Conservation (phyloP, 768 basidiomycete species). For the Baorangia bicolor region DNA sequence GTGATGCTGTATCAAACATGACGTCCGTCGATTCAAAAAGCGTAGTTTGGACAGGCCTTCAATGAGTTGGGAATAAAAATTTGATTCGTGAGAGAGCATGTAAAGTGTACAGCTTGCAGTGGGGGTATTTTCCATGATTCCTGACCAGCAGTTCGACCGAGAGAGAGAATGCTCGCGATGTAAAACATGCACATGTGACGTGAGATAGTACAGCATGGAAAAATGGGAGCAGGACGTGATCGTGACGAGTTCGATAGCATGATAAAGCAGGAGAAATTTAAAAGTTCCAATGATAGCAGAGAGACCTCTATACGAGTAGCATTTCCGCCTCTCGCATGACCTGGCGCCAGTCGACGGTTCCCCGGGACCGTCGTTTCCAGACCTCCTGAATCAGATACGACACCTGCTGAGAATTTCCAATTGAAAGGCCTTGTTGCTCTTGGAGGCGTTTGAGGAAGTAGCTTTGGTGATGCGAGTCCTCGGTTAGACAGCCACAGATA, state of each 20-base stretch:
- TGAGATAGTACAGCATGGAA: conserved; percentile 11
- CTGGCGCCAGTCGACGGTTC: conserved; percentile 61
- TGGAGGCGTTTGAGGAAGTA: conserved; percentile 47
- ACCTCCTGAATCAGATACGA: conserved; percentile 52
- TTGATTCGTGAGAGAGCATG: conserved; percentile 6
- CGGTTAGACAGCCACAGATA: conserved; percentile 68
- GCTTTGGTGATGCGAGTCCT: conserved; percentile 41
- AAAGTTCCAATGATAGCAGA: background rate
- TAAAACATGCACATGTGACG: conserved; percentile 10
- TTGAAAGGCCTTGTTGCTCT: conserved; percentile 49
- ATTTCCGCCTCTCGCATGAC: conserved; percentile 50
- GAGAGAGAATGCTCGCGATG: conserved; percentile 4
- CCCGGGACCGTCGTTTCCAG: conserved; percentile 47
- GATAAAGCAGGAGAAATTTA: background rate
- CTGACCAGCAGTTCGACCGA: conserved; percentile 29
- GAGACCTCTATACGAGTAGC: conserved; percentile 52
- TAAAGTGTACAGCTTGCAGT: conserved; percentile 23
- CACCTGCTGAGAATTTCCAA: conserved; percentile 67
- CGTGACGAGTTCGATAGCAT: conserved; percentile 1
- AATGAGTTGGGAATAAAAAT: background rate
- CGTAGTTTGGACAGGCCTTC: background rate
- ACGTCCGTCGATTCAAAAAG: background rate
- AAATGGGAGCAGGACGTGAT: background rate
- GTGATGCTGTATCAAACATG: conserved; percentile 1
- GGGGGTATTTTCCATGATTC: conserved; percentile 23